Evolutionary conservation across 305 asterid species (phyloP).

Genomic region (Fraxinus dipetala): DNA sequence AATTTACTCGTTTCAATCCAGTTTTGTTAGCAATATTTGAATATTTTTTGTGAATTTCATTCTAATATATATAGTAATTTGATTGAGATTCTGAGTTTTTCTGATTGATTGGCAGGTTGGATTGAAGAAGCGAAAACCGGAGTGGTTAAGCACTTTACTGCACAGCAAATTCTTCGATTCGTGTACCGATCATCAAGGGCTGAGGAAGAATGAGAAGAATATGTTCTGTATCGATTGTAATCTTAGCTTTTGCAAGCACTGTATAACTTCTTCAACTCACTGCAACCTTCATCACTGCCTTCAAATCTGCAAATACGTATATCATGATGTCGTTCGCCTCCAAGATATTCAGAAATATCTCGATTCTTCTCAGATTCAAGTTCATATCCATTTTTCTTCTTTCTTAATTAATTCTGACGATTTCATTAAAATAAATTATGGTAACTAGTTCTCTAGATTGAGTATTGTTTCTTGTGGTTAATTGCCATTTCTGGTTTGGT

Average conservation of each 20-base stretch:
- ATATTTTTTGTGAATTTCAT: slow-evolving; percentile 11
- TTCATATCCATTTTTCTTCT: slow-evolving; percentile 3
- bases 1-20: background rate
- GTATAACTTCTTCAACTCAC: slow-evolving; percentile 36
- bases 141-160: slow-evolving; percentile 49
- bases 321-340: slow-evolving; percentile 67
- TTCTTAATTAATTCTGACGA: background rate
- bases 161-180: slow-evolving; percentile 43
- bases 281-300: slow-evolving; percentile 47
- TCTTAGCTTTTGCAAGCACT: slow-evolving; percentile 55
- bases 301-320: slow-evolving; percentile 72
- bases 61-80: background rate
- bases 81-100: background rate
- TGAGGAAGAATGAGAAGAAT: slow-evolving; percentile 61
- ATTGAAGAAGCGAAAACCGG: slow-evolving; percentile 29
- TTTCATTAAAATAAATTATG: background rate
- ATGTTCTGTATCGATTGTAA: slow-evolving; percentile 65
- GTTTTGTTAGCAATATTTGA: background rate
- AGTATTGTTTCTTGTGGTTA: slow-evolving; percentile 5
- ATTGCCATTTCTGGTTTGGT: slow-evolving; percentile 14
- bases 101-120: slow-evolving; percentile 40
- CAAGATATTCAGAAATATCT: slow-evolving; percentile 60
- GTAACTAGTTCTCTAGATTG: slow-evolving; percentile 3
- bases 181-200: slow-evolving; percentile 47
- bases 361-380: slow-evolving; percentile 67